These are phyloP conservation scores for Pleurotus ostreatus DNA, from an alignment of 768 basidiomycete species.

Conservation along the genomic window DNA sequence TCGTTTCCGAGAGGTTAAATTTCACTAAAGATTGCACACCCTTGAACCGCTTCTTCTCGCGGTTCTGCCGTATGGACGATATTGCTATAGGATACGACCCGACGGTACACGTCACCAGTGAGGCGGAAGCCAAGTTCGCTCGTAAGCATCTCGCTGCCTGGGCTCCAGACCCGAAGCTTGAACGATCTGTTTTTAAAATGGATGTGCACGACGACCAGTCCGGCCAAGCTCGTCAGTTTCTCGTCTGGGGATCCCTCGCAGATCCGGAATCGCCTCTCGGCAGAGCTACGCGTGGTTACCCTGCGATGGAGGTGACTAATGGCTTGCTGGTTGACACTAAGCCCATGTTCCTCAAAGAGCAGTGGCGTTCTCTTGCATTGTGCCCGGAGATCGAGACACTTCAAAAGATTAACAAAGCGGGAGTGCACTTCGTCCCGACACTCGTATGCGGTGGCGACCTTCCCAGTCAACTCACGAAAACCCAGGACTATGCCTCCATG, in stretches of 20 bases:
- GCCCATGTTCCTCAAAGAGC: constrained; percentile 21
- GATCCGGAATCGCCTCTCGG: constrained; percentile 13
- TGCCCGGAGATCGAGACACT: constrained; percentile 6
- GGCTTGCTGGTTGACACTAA: neutral
- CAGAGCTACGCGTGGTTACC: constrained; percentile 15
- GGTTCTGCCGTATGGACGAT: constrained; percentile 10
- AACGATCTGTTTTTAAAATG: neutral
- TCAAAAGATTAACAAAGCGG: neutral
- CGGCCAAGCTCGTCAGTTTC: neutral
- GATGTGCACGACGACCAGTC: neutral
- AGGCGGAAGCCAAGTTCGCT: neutral
- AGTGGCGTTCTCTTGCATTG: neutral
- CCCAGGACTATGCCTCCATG: neutral
- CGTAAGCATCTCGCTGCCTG: neutral
- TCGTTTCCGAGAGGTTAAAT: constrained; percentile 21
- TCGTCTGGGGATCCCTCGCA: neutral
- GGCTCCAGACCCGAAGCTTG: neutral
- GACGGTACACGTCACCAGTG: neutral
- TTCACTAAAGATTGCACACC: constrained; percentile 12
- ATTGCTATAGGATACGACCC: neutral
- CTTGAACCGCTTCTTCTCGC: constrained; percentile 22
- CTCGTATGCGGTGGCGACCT: constrained; percentile 10
- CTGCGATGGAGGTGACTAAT: constrained; percentile 11
- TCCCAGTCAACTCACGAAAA: constrained; percentile 4
- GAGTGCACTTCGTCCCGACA: neutral